These are phyloP conservation scores for Irpex rosettiformis DNA, from an alignment of 1,284 basidiomycete species.

Conservation along the genomic window DNA sequence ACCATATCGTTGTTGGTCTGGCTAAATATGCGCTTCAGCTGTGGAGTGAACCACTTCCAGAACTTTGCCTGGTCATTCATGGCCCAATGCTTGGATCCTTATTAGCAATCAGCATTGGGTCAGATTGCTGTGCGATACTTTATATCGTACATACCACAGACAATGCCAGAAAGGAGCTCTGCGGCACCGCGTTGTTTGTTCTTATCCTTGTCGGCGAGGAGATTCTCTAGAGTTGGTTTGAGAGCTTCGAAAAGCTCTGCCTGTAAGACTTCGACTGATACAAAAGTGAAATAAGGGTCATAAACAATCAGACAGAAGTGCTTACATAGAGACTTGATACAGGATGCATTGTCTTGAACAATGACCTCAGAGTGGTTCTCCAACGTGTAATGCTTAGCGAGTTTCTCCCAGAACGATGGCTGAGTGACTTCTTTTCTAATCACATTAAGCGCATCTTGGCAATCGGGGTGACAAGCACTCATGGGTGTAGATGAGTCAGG, in stretches of 20 bases:
- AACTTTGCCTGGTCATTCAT: constrained; percentile 62
- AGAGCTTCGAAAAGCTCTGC: constrained; percentile 59
- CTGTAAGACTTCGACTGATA: constrained; percentile 63
- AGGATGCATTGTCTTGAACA: constrained; percentile 66
- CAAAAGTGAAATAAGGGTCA: constrained; percentile 6
- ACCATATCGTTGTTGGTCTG: constrained; percentile 66
- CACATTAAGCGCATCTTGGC: constrained; percentile 41
- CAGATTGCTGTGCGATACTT: not conserved
- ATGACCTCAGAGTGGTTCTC: constrained; percentile 62
- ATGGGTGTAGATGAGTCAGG: constrained; percentile 45
- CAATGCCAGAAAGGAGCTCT: constrained; percentile 80
- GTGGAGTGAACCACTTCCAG: constrained; percentile 81
- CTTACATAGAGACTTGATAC: constrained; percentile 71
- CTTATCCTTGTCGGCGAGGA: constrained; percentile 58
- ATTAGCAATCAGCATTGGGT: not conserved
- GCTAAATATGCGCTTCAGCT: constrained; percentile 66
- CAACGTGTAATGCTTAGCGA: constrained; percentile 59
- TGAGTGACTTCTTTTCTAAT: constrained; percentile 44
- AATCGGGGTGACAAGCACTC: constrained; percentile 52
- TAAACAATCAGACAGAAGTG: constrained; percentile 8
- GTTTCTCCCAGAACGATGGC: constrained; percentile 55
- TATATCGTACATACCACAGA: constrained; percentile 46
- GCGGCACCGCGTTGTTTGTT: constrained; percentile 89
- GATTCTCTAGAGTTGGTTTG: constrained; percentile 48
- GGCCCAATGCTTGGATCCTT: constrained; percentile 90